Evolutionary conservation across 78 protist species (phyloP), one percentile per base, ranked within the genome.

Genomic region (Dictyostelium firmibasis): DNA sequence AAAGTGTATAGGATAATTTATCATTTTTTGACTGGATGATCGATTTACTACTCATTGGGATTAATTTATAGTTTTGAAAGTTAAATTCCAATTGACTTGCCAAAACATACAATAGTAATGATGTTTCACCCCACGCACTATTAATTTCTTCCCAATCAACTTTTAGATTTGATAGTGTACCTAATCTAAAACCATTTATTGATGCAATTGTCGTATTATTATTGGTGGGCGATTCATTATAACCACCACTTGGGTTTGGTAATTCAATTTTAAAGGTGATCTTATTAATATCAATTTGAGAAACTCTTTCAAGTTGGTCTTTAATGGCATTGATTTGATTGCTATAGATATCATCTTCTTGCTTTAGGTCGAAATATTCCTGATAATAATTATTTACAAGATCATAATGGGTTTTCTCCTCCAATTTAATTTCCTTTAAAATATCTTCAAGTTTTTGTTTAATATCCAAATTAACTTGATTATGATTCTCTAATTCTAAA

Each of bases 111-210:
- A 89, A 57, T 16, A 89, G 16, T n/a, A 89, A 70, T 43, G 83
- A 44, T 10, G 85, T 69, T 81, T 81, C 81, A 44, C 94, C 94
- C 83, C 72, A 64, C 29, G 94, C 94, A 70, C 78, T 75, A 81
- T 89, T 89, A 25, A 89, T 81, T 35, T 89, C 94, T 29, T 89
- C 87, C 94, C 94, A 89, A 31, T 89, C 94, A 35, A 89, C 84
- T 35, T 81, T 89, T 10, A 62, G 13, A 29, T 82, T 82, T 60
- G 43, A 29, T 47, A 89, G 10, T 25, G 84, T 81, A 69, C 94
- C 94, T 20, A 89, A 81, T 43, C 82, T 50, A 20, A 89, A 70
- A 33, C 83, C 87, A 84, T 89, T 89, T 1, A 89, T 89, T 7
- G 77, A 43, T 14, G 78, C 70, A 2, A 89, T 89, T 16, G 64